Conservation (phyloP, 768 basidiomycete genomes). For the Butyriboletus loyo region DNA sequence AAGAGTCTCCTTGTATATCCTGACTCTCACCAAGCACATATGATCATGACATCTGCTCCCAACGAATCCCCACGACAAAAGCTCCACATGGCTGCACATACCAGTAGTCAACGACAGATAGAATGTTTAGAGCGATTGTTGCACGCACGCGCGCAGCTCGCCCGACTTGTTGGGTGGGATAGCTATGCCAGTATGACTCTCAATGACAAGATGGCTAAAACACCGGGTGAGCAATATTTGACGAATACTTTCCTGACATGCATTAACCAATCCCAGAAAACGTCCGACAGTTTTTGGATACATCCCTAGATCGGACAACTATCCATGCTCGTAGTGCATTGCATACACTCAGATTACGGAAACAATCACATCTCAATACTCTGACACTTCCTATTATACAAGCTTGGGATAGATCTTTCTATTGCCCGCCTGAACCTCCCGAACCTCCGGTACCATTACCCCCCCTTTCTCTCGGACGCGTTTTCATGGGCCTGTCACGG, state of each 20-base stretch:
- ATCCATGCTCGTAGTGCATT: conserved; percentile 77
- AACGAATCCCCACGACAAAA: conserved; percentile 77
- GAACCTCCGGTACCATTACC: conserved; percentile 72
- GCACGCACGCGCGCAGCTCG: conserved; percentile 74
- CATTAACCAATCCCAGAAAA: conserved; percentile 51
- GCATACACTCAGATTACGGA: conserved; percentile 59
- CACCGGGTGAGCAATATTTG: conserved; percentile 59
- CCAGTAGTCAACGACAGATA: conserved; percentile 72
- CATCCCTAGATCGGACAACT: conserved; percentile 75
- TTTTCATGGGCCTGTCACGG: conserved; percentile 87
- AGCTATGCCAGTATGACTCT: conserved; percentile 88
- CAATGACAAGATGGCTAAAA: conserved; percentile 96
- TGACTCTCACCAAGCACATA: conserved; percentile 84
- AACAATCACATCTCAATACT: conserved; percentile 68
- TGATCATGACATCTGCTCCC: conserved; percentile 89
- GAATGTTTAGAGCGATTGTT: conserved; percentile 74
- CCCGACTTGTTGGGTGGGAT: conserved; percentile 76
- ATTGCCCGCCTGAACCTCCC: conserved; percentile 76
- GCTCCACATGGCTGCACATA: conserved; percentile 80
- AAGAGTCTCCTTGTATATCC: conserved; percentile 79
- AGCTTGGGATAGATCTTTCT: conserved; percentile 98
- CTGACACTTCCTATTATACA: conserved; percentile 64
- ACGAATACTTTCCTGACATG: conserved; percentile 1
- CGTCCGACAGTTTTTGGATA: conserved; percentile 80
- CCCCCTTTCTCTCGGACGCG: conserved; percentile 82